Evolutionary conservation across 805 yeast species (phyloP), one percentile per base, ranked within the genome.

Genomic region (Allodekkera sacchari): DNA sequence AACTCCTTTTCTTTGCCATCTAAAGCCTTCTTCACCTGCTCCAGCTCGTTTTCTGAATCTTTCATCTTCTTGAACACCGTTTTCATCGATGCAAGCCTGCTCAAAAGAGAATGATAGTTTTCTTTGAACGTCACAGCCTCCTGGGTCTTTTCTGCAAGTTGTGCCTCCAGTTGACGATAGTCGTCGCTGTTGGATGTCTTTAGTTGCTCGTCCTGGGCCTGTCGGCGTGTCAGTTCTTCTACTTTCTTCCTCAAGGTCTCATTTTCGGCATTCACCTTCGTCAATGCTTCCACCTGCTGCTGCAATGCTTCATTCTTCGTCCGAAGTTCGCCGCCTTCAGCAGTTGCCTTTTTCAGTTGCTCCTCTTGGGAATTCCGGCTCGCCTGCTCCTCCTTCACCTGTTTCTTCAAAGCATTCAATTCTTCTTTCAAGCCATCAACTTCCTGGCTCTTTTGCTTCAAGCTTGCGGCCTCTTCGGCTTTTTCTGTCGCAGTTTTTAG

Each of bases 41-140:
- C 83, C 13, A 83, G 58, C 42, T 80, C 83, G 3, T 53, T 57
- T 47, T 81, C 79, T 0, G 84, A 61, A 35, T 72, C 79, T 47
- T 81, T 78, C 83, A 81, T 79, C 41, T 82, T 81, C 24, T 59
- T 64, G 52, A 82, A 82, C 2, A 82, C 68, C 1, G 77, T 60
- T 42, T 80, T 82, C 89, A 82, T 81, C 3, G 83, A 71, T 1
- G 84, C 71, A 12, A 83, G 52, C 49, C 79, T 67, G 39, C 71
- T 72, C 37, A 83, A 53, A 20, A 83, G 54, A 4, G 69, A 62
- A 38, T 79, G 78, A 46, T 81, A 79, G 39, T 75, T 74, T 2
- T 64, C 60, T 42, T 77, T 74, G 18, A 70, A 63, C 19, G 68
- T 66, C 30, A 70, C 78, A 34, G 79, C 65, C 44, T 78, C 84